Base-by-base conservation (phyloP, 495 filamentous ascomycete genomes). In the Tuber brumale region DNA sequence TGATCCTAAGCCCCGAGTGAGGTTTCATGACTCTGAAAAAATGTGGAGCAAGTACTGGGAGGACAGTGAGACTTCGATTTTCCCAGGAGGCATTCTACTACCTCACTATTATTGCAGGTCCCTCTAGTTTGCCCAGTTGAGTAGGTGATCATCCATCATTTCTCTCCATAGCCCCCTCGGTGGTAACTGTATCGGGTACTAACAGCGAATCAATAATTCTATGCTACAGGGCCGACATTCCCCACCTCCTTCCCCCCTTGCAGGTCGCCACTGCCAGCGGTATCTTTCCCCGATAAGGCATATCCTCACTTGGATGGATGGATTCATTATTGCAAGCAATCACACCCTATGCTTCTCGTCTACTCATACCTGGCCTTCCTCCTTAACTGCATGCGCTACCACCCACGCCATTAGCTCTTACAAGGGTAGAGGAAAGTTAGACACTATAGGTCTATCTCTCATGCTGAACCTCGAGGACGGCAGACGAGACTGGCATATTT, bases 1-100 rank as follows among this genome's bases (percentile, higher is more conserved):
- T 69, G 41, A 61, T 70, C 39, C 27, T n/a, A 27, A 21, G 23
- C 46, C 48, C 70, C 77, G 77, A 79, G 77, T 79, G 77, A 79
- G 77, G 72, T 41, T 10, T 75, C 51, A 77, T 79, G 77, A 79
- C 72, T 66, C 70, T 43, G 42, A 61, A 70, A 57, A 78, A 31
- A 14, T 9, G 10, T 14, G 51, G 51, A 27, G n/a, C 12, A 31
- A 16, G 57, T 14, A 14, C 51, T 61, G 9, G 9, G n/a, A 61
- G n/a, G 51, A 9, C n/a, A 61, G 51, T n/a, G 51, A 31, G 10
- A n/a, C 51, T 61, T 16, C 27, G 51, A 9, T 31, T 61, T 61
- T 61, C 51, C 51, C 6, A 61, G 51, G n/a, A 31, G 51, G 31
- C 46, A 48, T 23, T 61, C 10, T 14, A 31, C n/a, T 31, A 3